Evolutionary conservation across 495 filamentous ascomycete genomes (phyloP).

Genomic region (Trichoderma orchidacearum): DNA sequence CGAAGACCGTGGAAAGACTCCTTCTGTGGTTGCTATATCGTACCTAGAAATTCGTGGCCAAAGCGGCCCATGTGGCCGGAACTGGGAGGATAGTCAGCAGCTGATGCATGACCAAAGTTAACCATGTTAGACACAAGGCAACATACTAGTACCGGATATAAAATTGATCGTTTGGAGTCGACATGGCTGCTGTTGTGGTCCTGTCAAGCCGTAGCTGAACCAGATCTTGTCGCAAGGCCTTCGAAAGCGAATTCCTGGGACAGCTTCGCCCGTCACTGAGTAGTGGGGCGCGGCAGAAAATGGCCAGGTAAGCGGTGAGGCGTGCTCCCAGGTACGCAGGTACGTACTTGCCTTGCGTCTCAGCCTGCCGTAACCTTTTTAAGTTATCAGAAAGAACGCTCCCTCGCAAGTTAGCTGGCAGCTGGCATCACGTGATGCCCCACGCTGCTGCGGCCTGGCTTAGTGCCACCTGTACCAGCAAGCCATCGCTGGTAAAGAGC

Average conservation of each 20-base stretch:
- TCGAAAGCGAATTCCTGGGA: not conserved
- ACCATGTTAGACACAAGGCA: rapidly evolving
- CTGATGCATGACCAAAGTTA: constrained; percentile 7
- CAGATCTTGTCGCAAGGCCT: not conserved
- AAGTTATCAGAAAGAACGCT: too few species aligned
- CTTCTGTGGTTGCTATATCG: constrained; percentile 8
- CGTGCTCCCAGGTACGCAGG: too few species aligned
- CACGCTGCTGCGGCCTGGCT: not conserved
- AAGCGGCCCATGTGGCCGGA: constrained; percentile 96
- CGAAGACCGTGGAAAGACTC: not conserved
- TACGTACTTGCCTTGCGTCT: too few species aligned
- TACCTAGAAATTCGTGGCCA: constrained; percentile 97
- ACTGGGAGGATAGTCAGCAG: constrained; percentile 33
- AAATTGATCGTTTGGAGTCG: constrained; percentile 54
- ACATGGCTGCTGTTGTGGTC: constrained; percentile 12
- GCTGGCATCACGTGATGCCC: not conserved
- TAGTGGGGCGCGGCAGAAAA: constrained; percentile 1
- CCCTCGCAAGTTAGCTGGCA: too few species aligned
- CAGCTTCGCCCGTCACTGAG: not conserved
- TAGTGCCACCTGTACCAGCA: constrained; percentile 1
- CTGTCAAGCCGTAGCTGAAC: not conserved
- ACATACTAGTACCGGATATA: constrained; percentile 95
- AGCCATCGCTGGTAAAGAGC: not conserved
- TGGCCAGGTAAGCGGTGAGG: not conserved
- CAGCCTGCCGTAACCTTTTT: too few species aligned